These are phyloP conservation scores for Microglena sp. DNA, from an alignment of 139 green algal genomes.

Conservation along the genomic window DNA sequence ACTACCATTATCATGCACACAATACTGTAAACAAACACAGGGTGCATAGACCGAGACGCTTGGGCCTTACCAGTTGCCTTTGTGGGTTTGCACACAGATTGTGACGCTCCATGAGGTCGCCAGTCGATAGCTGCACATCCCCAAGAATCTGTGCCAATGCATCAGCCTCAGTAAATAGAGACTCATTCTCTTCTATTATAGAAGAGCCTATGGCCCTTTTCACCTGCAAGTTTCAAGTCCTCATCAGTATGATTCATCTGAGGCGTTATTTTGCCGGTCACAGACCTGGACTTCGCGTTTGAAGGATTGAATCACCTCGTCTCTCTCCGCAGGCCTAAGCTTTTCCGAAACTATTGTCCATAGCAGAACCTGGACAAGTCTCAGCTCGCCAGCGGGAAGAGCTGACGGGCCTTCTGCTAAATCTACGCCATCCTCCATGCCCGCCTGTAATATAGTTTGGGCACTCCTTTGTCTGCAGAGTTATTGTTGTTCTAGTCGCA, in stretches of 20 bases:
- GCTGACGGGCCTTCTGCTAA: not conserved
- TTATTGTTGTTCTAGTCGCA: no score
- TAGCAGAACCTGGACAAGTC: constrained; percentile 19
- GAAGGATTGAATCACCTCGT: constrained; percentile 17
- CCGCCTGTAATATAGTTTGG: no score
- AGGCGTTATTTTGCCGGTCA: not conserved
- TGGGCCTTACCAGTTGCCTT: constrained; percentile 21
- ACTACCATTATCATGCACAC: no score
- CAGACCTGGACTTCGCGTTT: no score
- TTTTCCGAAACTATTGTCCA: constrained; percentile 23
- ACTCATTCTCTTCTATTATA: constrained; percentile 25
- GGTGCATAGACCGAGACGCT: not conserved
- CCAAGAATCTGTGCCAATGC: constrained; percentile 33
- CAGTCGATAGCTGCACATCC: constrained; percentile 27
- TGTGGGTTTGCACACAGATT: constrained; percentile 18
- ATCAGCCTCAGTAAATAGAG: constrained; percentile 21
- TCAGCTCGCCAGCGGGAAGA: constrained; percentile 15
- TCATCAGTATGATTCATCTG: not conserved
- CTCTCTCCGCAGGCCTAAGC: constrained; percentile 22
- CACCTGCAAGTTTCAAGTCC: constrained; percentile 12
- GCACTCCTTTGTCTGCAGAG: no score
- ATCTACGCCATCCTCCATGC: no score
- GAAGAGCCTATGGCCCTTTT: constrained; percentile 15
- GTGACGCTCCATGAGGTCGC: constrained; percentile 9
- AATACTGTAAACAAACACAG: no score